Evolutionary conservation across 306 rosid genomes (phyloP), one percentile per base, ranked within the genome.

Genomic region (Gillenia trifoliata): DNA sequence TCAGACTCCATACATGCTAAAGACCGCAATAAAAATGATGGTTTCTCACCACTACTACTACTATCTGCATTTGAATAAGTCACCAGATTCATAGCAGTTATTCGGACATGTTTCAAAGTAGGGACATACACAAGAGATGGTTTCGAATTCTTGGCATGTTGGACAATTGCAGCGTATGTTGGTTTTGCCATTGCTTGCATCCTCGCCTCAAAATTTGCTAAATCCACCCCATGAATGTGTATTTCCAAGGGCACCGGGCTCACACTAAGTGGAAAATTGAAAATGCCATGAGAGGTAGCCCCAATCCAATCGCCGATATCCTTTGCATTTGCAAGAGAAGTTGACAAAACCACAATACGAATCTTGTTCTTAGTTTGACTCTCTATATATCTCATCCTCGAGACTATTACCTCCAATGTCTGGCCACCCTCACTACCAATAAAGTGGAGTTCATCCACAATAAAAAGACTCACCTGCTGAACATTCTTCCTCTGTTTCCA

Each of bases 291-390:
- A 56, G 98, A 88, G 50, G 91, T 88, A 75, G 96, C 97, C 66
- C 98, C 98, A 29, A 93, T 89, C 98, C 98, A 93, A 77, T 91
- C 97, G 77, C 98, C 97, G 26, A 93, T 81, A 85, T 91, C 98
- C 78, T 93, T 93, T 5, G 96, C 98, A 86, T 93, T 93, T 19
- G 93, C 97, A 84, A 93, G 96, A 40, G 97, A 93, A 43, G 96
- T 91, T 45, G 98, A 93, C 66, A 93, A 78, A 33, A 97, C 96
- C 82, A 93, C 96, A 81, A 93, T 88, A 20, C 98, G 98, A 66
- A 91, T 93, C 90, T 86, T 91, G 84, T 89, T 91, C 77, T 88
- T 89, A 36, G 78, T 82, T 80, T 86, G 97, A 86, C 93, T 93
- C 4, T 86, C 91, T 83, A 93, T 93, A 60, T 89, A 88, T 72